Base-by-base conservation (phyloP, 202 grass and related monocot genomes). In the Elaeis oleifera region DNA sequence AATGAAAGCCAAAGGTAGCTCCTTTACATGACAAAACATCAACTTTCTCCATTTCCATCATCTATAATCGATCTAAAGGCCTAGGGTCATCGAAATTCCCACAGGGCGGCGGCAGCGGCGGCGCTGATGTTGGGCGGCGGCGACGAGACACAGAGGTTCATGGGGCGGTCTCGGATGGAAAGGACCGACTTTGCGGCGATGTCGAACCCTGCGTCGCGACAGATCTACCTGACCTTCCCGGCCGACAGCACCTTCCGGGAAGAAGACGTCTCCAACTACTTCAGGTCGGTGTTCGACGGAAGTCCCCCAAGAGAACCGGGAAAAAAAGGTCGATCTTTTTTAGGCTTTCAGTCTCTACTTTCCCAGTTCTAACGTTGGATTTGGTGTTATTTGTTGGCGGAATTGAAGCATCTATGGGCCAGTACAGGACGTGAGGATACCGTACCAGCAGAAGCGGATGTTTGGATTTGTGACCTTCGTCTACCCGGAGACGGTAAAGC, bases 381-480 rank as follows among this genome's bases (percentile, higher is more conserved):
- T 44, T 63, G 5, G 7, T 72, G 15, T 61, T 18, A 20, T 60
- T 25, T 1, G 9, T 18, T 16, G 18, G n/a, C 13, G 32, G 28
- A 49, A 58, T 61, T 55, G 78, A 78, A 96, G 91, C 71, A 81
- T 74, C 58, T 96, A 79, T 52, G 87, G 92, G 39, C 84, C 88
- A 15, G 92, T 96, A 63, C 87, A 89, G 74, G 92, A 96, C 67
- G 92, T 96, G 52, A 80, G 92, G 71, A 91, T 96, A 68, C 92
- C 92, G 4, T 85, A 88, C 64, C 91, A 96, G 76, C 81, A 88
- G 64, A 96, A 90, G 87, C 78, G 91, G 60, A 96, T 96, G 92
- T 96, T 96, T n/a, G 92, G 92, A 15, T 96, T 96, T 8, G 92
- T 96, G 63, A 86, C 87, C 64, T 96, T 96, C 68, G 61, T 81